Base-by-base conservation (phyloP, 495 filamentous ascomycete genomes). In the Talaromyces borbonicus region DNA sequence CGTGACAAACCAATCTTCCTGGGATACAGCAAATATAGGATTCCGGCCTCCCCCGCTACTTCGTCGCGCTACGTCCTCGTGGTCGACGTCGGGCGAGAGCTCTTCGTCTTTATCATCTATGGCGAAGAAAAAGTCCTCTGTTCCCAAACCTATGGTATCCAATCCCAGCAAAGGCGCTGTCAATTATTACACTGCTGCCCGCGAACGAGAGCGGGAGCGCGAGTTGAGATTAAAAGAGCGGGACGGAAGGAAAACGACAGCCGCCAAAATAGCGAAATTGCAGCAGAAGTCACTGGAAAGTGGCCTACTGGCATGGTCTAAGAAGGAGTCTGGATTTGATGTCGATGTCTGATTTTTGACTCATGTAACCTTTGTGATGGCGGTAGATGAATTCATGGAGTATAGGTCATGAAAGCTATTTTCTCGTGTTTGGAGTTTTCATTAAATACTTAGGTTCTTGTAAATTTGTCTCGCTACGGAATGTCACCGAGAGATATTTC, bases 41-140 rank as follows among this genome's bases (percentile, higher is more conserved):
- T 89, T 90, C 77, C 78, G 79, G 47, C 80, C 84, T 5, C 90
- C 90, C 1, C 73, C 78, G 6, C 71, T 95, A n/a, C 72, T 95
- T 8, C 80, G 88, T 16, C 78, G 83, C 12, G 80, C 84, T 1
- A 90, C 85, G 0, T 41, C 78, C 48, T 68, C 66, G 3, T 52
- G 80, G 56, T 65, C 66, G 8, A 59, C 56, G n/a, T 60, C 63
- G 47, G n/a, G n/a, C n/a, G 52, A 56, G 50, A 18, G 61, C 54
- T 46, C 72, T 49, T 33, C 57, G 61, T 22, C 50, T 55, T 16
- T 60, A 58, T 39, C 60, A 56, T 43, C 61, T 62, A 4, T 63
- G 62, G 11, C 52, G 57, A 26, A 48, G 65, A 53, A 41, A 26
- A 52, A 54, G 54, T 50, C 71, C 53, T 63, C 67, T 49, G 56